Evolutionary conservation across 805 yeast species (phyloP), one percentile per base, ranked within the genome.

Genomic region (Lipomyces chichibuensis): DNA sequence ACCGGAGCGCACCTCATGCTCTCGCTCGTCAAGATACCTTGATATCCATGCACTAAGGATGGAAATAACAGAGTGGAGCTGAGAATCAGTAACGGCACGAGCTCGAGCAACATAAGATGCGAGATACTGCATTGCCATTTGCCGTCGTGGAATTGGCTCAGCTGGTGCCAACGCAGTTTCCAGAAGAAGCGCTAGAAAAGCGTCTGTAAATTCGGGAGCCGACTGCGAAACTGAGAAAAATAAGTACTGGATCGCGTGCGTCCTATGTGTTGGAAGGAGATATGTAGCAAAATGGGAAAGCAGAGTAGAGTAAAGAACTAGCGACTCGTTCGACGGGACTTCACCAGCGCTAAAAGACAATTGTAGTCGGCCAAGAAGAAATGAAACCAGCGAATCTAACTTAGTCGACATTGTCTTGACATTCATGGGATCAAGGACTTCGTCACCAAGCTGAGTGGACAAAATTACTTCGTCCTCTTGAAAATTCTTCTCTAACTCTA

Each of bases 101-200:
- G 97, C 97, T 64, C 99, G 84, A 0, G 98, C 95, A 66, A 94
- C 86, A 75, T 88, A 94, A 1, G 97, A 91, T 0, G 97, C 88
- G 64, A 94, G 83, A 76, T 95, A 94, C 78, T 95, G 98, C 84
- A 93, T 84, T 2, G 97, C 90, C 80, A 93, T 93, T 71, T 92
- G 86, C 72, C 96, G 85, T 71, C 87, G 88, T 64, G 91, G 94
- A 49, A 87, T 80, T 32, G 87, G 84, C 76, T 90, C 92, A 56
- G 82, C 80, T 9, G 88, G 84, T 61, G 88, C 85, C 76, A 95
- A 88, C 2, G 96, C 91, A 52, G 89, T 85, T 75, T 94, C 98
- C 56, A 94, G 87, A 71, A 95, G 81, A 53, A 90, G 81, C 1
- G 90, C 96, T 72, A 94, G 78, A 75, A 86, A 94, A 13, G 96